Evolutionary conservation across 768 basidiomycete genomes (phyloP).

Genomic region (Pilatotrama ljubarskyi): DNA sequence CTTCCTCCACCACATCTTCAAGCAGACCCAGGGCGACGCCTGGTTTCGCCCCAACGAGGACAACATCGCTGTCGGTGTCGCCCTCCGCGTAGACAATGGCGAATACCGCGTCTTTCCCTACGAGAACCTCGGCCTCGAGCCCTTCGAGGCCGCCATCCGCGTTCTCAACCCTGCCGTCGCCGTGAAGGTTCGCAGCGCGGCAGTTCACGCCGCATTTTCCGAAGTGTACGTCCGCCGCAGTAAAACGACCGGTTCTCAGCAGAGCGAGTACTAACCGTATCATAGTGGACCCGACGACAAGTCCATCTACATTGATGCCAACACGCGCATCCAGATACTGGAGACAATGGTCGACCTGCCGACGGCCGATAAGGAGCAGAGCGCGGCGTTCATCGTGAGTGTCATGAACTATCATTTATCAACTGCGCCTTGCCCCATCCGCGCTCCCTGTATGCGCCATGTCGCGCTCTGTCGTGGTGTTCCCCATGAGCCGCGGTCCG

Average conservation of each 20-base stretch:
- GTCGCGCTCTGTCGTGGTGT: background rate
- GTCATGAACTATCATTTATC: background rate
- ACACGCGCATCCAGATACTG: slow-evolving; percentile 79
- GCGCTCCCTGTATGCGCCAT: background rate
- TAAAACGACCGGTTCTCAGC: background rate
- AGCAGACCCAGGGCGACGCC: slow-evolving; percentile 51
- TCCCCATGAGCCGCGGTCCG: background rate
- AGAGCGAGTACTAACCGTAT: slow-evolving; percentile 10
- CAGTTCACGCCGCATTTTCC: slow-evolving; percentile 52
- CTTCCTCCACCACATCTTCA: slow-evolving; percentile 45
- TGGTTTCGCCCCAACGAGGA: slow-evolving; percentile 56
- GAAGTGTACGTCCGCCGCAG: slow-evolving; percentile 37
- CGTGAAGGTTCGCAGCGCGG: slow-evolving; percentile 51
- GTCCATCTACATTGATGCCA: slow-evolving; percentile 47
- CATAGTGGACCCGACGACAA: slow-evolving; percentile 33
- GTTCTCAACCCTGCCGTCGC: slow-evolving; percentile 57
- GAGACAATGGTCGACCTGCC: slow-evolving; percentile 78
- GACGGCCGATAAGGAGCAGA: slow-evolving; percentile 53
- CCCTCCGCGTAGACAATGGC: slow-evolving; percentile 48
- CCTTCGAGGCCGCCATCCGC: slow-evolving; percentile 54
- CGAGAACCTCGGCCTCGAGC: slow-evolving; percentile 50
- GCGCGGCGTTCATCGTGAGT: slow-evolving; percentile 74
- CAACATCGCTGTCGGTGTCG: slow-evolving; percentile 47
- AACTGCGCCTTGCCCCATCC: background rate
- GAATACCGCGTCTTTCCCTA: slow-evolving; percentile 58